Evolutionary conservation across 2,329 filamentous ascomycete genomes (phyloP).

Genomic region (Cladophialophora exuberans): DNA sequence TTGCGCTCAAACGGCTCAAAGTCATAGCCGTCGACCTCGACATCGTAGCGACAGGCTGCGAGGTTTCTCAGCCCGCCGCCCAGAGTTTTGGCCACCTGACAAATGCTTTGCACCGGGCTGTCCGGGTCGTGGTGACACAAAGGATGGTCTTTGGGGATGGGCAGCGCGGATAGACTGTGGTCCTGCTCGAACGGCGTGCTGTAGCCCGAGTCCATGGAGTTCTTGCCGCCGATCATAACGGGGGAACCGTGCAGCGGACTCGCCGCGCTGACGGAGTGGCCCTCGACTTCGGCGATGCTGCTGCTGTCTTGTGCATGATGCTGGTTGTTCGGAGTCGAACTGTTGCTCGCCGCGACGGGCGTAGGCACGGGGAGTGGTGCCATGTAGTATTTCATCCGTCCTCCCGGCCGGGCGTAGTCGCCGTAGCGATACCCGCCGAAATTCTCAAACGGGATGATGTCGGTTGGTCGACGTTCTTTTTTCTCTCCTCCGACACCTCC

Average conservation of each 20-base stretch:
- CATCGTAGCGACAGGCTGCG: neutral
- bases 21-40: neutral
- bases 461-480: neutral
- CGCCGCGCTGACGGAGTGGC: neutral
- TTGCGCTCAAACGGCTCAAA: neutral
- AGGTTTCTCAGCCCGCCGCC: neutral
- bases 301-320: too few species aligned
- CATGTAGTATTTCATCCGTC: too few species aligned
- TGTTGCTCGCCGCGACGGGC: too few species aligned
- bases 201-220: neutral
- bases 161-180: slow-evolving; percentile 6
- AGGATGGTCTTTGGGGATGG: slow-evolving; percentile 9
- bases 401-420: slow-evolving; percentile 1
- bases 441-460: slow-evolving; percentile 3
- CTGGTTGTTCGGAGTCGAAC: neutral
- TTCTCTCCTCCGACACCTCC: neutral
- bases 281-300: slow-evolving; percentile 5
- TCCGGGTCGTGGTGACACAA: neutral
- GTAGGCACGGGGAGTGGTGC: slow-evolving; percentile 4
- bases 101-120: neutral
- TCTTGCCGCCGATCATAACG: neutral
- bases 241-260: neutral
- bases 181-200: neutral
- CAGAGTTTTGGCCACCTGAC: neutral
- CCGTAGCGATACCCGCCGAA: slow-evolving; percentile 10